Conservation (phyloP, 225 moss, liverwort and hornwort genomes). For the Antitrichia curtipendula region DNA sequence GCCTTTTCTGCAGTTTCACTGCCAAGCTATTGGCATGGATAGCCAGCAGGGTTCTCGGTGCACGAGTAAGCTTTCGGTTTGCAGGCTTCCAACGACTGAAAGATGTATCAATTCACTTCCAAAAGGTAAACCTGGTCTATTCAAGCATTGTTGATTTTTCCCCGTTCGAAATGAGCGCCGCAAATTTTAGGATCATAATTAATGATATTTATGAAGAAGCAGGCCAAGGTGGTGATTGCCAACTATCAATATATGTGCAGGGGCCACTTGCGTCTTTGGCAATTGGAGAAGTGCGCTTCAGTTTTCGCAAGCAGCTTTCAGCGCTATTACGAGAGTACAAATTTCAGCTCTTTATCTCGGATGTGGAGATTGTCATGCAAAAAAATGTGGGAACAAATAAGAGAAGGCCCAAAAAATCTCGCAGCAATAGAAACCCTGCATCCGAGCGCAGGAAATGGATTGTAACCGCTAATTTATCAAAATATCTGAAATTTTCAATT, state of each 20-base stretch:
- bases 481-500: conserved; percentile 64
- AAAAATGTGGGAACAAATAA: conserved; percentile 28
- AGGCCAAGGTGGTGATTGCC: background rate
- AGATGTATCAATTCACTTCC: conserved; percentile 71
- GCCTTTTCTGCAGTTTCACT: conserved; percentile 47
- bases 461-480: conserved; percentile 56
- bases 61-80: conserved; percentile 78
- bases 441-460: conserved; percentile 66
- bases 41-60: conserved; percentile 64
- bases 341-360: conserved; percentile 78
- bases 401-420: conserved; percentile 32
- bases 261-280: conserved; percentile 63
- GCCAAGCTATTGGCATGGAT: conserved; percentile 73
- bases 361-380: conserved; percentile 68
- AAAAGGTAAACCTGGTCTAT: conserved; percentile 24
- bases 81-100: conserved; percentile 70
- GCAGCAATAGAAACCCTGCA: conserved; percentile 31
- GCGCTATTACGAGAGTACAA: conserved; percentile 64
- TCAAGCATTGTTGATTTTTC: background rate
- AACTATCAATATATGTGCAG: conserved; percentile 7
- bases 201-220: background rate
- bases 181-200: background rate
- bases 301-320: conserved; percentile 62
- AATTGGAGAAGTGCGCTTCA: conserved; percentile 66
- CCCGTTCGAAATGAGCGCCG: background rate